These are phyloP conservation scores for Aleurites moluccanus DNA, from an alignment of 441 rosid genomes.

Conservation along the genomic window DNA sequence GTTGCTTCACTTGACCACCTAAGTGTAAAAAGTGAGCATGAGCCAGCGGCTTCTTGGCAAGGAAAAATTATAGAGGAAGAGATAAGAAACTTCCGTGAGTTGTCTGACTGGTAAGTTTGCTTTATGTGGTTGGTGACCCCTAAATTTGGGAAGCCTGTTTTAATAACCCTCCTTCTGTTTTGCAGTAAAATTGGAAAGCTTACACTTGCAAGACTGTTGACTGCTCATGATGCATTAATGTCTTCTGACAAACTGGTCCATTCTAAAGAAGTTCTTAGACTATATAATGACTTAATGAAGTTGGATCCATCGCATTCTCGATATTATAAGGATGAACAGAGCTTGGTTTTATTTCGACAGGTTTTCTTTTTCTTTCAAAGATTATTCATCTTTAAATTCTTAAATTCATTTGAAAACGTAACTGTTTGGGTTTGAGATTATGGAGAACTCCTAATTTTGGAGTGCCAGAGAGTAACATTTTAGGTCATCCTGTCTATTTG, in stretches of 20 bases:
- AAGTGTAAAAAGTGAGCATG: conserved; percentile 31
- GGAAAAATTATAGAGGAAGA: conserved; percentile 46
- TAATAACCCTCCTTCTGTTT: background rate
- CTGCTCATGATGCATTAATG: conserved; percentile 54
- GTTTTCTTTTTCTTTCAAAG: conserved; percentile 30
- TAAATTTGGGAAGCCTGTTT: conserved; percentile 10
- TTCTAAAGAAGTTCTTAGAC: conserved; percentile 59
- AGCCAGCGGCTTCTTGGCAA: conserved; percentile 52
- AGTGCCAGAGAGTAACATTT: background rate
- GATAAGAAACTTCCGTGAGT: conserved; percentile 50
- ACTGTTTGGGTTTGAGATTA: background rate
- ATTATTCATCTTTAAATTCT: background rate
- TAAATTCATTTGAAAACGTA: too few species aligned
- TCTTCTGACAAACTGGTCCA: conserved; percentile 36
- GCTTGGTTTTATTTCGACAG: conserved; percentile 65
- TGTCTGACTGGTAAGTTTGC: conserved; percentile 60
- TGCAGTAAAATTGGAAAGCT: conserved; percentile 93
- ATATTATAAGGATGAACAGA: conserved; percentile 73
- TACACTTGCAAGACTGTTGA: conserved; percentile 81
- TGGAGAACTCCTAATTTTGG: background rate
- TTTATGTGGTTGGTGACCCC: conserved; percentile 12
- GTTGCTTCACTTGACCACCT: conserved; percentile 32
- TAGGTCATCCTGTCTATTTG: too few species aligned
- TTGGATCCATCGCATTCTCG: conserved; percentile 65
- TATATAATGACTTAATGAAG: conserved; percentile 62